Base-by-base conservation (phyloP, 495 filamentous ascomycete genomes). In the Copromyces sp. region DNA sequence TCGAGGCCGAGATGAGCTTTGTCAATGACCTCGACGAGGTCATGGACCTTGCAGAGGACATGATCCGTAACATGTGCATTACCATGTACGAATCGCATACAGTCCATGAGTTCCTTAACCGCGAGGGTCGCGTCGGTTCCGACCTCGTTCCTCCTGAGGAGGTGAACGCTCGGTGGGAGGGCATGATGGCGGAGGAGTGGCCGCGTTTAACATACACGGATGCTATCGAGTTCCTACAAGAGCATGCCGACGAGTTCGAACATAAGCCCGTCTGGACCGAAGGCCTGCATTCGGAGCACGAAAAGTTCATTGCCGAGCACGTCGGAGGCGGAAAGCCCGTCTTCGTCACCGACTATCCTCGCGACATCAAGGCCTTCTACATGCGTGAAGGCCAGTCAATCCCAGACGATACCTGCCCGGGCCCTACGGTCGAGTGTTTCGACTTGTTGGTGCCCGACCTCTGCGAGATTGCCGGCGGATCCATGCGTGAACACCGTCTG, bases 311-410 rank as follows among this genome's bases (percentile, higher is more conserved):
- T 69, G 94, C 95, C 53, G 84, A 87, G 47, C 85, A 81, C 16
- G 81, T 98, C 70, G 91, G 93, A 76, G 77, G 86, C 16, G 89
- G 88, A 65, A 77, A 70, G 16, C 95, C 95, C 2, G 89, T 99
- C 40, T 99, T 98, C 76, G 90, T 99, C 72, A 98, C 95, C 20
- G 85, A 98, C 78, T 99, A 98, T 78, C 95, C 95, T 9, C 87
- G 86, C 72, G 81, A 84, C 45, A 87, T 95, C 75, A 99, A 99
- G 82, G 91, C 95, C 39, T 99, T 99, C 87, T 99, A 99, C 82
- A 99, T 98, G 95, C 84, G 89, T 3, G 90, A 89, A 41, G 89
- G 87, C 9, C 74, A 75, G 61, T 73, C 35, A 53, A 41, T 74
- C 72, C 68, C 24, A 65, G 20, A 68, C 17, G 75, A 53, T 68